Percentiles rank a stretch among this genome's conserved stretches.
Evolutionary conservation across 331 rosid genomes (phyloP).

Genomic region (Erythrophleum ivorense): DNA sequence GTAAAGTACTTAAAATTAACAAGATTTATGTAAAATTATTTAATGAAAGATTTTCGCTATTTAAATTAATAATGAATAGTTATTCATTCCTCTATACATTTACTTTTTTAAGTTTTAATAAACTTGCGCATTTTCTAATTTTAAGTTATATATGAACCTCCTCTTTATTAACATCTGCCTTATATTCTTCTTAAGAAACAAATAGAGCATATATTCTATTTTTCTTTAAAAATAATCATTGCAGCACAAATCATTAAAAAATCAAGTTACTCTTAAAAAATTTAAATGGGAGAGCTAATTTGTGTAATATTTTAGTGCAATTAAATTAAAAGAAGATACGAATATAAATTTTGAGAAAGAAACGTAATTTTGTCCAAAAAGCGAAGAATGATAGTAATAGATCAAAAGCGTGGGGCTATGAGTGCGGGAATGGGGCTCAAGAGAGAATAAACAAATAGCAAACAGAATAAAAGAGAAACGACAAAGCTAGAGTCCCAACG

Average conservation of each 20-base stretch:
- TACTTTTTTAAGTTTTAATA: no score
- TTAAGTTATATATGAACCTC: no score
- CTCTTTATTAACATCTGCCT: no score
- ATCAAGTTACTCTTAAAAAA: no score
- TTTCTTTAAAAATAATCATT: no score
- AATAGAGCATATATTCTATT: no score
- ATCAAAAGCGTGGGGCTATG: slow-evolving; percentile 38
- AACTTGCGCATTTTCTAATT: no score
- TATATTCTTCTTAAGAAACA: no score
- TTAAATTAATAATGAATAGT: neutral
- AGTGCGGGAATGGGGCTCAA: slow-evolving; percentile 35
- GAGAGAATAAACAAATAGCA: slow-evolving; percentile 44
- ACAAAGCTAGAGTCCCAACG: slow-evolving; percentile 61
- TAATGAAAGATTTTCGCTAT: neutral
- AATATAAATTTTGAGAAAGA: neutral
- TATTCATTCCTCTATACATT: no score
- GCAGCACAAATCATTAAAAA: no score
- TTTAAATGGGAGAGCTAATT: no score
- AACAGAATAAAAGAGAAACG: slow-evolving; percentile 41
- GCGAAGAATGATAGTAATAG: slow-evolving; percentile 6
- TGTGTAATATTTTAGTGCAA: no score
- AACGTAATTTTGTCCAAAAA: neutral
- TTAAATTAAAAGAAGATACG: neutral
- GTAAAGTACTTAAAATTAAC: neutral
- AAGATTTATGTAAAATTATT: neutral